These are phyloP conservation scores for Xylaria arbuscula DNA, from an alignment of 2,329 filamentous ascomycete species.

Conservation along the genomic window DNA sequence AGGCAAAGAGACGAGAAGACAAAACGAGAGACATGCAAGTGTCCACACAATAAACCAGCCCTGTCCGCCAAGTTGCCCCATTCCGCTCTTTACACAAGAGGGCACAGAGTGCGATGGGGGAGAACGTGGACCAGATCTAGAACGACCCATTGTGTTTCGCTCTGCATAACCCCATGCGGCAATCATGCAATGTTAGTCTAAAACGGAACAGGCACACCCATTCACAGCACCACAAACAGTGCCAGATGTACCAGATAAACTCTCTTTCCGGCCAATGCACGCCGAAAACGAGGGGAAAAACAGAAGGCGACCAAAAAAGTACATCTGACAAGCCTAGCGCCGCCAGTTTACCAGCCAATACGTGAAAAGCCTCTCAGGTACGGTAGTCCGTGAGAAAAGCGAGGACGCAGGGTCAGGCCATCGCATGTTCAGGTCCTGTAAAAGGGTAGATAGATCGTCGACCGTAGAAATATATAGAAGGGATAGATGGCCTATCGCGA, in stretches of 20 bases:
- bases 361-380: conserved; percentile 7
- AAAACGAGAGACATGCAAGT: conserved; percentile 14
- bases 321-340: not conserved
- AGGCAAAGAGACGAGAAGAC: not conserved
- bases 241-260: conserved; percentile 32
- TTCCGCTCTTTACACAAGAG: conserved; percentile 24
- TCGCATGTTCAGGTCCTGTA: conserved; percentile 39
- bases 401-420: conserved; percentile 25
- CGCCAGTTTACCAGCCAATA: conserved; percentile 18
- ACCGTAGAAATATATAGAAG: conserved; percentile 12
- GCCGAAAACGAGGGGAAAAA: conserved; percentile 9
- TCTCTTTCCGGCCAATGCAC: conserved; percentile 27
- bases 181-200: conserved; percentile 38
- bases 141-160: conserved; percentile 33
- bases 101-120: conserved; percentile 21
- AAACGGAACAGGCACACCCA: conserved; percentile 33
- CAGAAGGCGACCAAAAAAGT: not conserved
- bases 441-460: conserved; percentile 4
- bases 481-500: conserved; percentile 26
- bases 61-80: conserved; percentile 23
- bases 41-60: conserved; percentile 24
- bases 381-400: conserved; percentile 10
- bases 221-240: conserved; percentile 26
- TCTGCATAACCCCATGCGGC: conserved; percentile 36
- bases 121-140: conserved; percentile 37